Evolutionary conservation across 148 eudicot species (phyloP).

Genomic region (Arctostaphylos glauca): DNA sequence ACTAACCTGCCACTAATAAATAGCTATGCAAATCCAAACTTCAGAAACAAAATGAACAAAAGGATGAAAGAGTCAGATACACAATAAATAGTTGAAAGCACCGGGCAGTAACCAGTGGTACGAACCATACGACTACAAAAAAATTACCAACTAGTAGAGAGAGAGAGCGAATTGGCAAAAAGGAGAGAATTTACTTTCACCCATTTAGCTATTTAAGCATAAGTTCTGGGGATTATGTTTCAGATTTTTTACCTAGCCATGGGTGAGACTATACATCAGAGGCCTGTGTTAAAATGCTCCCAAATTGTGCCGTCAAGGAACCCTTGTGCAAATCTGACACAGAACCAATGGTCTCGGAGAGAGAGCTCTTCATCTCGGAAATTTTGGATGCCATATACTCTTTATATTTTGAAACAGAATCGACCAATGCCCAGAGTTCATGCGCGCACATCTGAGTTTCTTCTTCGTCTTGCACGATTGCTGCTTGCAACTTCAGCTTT

Average conservation of each 20-base stretch:
- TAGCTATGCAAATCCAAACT: not conserved
- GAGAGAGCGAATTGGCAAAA: no score
- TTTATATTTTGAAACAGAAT: conserved; percentile 69
- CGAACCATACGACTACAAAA: not conserved
- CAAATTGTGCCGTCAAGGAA: conserved; percentile 26
- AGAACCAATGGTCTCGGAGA: conserved; percentile 41
- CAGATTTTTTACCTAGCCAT: not conserved
- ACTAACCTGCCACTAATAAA: not conserved
- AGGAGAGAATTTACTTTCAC: no score
- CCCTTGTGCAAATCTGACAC: conserved; percentile 49
- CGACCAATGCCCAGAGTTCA: conserved; percentile 64
- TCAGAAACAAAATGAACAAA: not conserved
- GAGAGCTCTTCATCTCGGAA: conserved; percentile 49
- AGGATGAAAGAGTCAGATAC: not conserved
- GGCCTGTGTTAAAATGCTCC: conserved; percentile 8
- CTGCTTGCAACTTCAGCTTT: conserved; percentile 52
- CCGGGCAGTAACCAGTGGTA: not conserved
- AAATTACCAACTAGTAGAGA: no score
- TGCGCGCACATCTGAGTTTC: conserved; percentile 61
- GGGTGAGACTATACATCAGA: not conserved
- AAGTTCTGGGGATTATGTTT: not conserved
- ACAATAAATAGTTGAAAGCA: not conserved
- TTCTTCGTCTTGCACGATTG: conserved; percentile 43
- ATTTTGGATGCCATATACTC: conserved; percentile 62
- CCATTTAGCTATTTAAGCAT: not conserved